Conservation (phyloP, 331 rosid species). For the Quercus tomentella region DNA sequence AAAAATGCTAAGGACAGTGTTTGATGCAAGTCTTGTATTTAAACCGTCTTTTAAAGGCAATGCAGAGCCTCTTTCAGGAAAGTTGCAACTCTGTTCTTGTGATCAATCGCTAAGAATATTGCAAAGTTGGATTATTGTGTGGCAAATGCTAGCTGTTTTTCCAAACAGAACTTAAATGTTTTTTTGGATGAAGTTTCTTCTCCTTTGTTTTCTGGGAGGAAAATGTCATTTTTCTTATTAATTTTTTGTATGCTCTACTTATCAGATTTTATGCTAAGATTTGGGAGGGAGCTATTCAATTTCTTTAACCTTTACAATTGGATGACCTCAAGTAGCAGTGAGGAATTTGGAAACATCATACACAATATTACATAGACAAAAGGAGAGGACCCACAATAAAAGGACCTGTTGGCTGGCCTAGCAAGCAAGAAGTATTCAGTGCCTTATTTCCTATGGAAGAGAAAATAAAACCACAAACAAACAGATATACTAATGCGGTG, state of each 20-base stretch:
- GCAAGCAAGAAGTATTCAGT: no score
- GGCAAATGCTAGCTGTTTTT: neutral
- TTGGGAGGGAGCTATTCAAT: neutral
- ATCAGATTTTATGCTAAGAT: neutral
- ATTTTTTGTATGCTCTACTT: neutral
- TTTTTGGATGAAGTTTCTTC: neutral
- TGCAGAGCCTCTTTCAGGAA: no score
- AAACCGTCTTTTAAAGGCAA: no score
- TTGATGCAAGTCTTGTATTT: no score
- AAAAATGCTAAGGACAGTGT: no score
- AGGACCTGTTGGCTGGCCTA: no score
- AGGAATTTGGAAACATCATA: no score
- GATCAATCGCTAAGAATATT: neutral
- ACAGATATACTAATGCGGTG: no score
- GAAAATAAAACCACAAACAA: no score
- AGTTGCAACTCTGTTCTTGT: neutral
- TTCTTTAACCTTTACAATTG: neutral
- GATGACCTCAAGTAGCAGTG: neutral
- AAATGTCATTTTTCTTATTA: neutral
- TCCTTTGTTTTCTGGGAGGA: neutral
- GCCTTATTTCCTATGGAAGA: no score
- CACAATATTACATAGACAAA: no score
- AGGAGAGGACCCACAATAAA: no score
- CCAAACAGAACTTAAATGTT: neutral
- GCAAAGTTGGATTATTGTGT: neutral